Evolutionary conservation across 75 land plant genomes (phyloP), one percentile per base, ranked within the genome.

Genomic region (Pinus albicaulis): DNA sequence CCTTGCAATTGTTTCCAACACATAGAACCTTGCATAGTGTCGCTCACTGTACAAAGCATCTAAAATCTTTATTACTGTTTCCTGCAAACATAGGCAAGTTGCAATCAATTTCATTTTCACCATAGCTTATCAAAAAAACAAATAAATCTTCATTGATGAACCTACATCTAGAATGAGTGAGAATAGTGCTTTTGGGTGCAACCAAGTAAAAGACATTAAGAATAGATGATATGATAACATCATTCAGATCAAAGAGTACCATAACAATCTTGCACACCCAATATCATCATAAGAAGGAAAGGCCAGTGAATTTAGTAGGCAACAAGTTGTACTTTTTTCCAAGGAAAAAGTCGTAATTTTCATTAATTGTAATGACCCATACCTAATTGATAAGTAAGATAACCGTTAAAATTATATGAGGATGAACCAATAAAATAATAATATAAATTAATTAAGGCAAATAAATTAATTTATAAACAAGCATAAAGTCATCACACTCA

Each of bases 1-100:
- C 66, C 99, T 85, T 62, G 99, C 99, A 80, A 98, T 95, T 12
- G 95, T 98, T 77, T 98, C 99, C 84, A 98, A 68, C 0, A 98
- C 99, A 80, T 88, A 98, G 77, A 98, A 98, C 53, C 99, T 88
- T 23, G 99, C 84, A 78, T 98, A 98, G 56, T 85, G 74, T 26
- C 98, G 73, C 36, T 94, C 86, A 57, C 82, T 86, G 69, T 98
- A 98, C 25, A 98, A 79, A 23, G 80, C 56, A 78, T 98, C 92
- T 62, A 98, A 83, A 14, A 98, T 70, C 76, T 86, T 83, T 66
- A 98, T 91, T n/a, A 95, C 91, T 19, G 91, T 78, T 19, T 98
- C 96, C 98, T 95, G 89, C n/a, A 89, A 72, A 34, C 11, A 71
- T 19, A 59, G 11, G 41, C 11, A 68, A 38, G 24, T n/a, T 68